Percentiles rank a stretch among this genome's conserved stretches.
phyloP scores from a whole-genome alignment of 2,329 filamentous ascomycete species.

The Chaetomiaceae sp. region DNA sequence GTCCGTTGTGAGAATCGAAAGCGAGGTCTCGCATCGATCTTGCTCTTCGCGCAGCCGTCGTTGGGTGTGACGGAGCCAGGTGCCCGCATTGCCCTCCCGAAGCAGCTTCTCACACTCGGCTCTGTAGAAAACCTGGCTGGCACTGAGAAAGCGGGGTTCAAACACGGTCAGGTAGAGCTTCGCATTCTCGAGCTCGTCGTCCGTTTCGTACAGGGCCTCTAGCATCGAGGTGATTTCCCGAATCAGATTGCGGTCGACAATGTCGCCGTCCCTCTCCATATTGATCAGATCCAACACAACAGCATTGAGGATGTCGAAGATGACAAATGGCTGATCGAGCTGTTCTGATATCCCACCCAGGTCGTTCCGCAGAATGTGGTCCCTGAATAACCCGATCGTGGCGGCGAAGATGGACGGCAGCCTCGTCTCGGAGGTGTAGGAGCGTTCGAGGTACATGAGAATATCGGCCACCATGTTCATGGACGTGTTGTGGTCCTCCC shows the following conservation, averaged over 20 bases:
- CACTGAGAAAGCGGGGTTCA: constrained; percentile 69
- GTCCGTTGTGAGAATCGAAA: constrained; percentile 65
- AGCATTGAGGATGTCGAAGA: constrained; percentile 71
- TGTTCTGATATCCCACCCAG: constrained; percentile 40
- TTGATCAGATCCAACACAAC: constrained; percentile 87
- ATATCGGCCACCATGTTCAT: constrained; percentile 98
- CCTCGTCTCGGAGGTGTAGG: constrained; percentile 66
- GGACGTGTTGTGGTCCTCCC: constrained; percentile 84
- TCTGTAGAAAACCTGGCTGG: constrained; percentile 69
- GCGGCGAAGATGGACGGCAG: constrained; percentile 76
- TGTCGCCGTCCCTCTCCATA: constrained; percentile 86
- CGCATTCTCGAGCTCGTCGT: constrained; percentile 69
- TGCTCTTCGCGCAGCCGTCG: constrained; percentile 74
- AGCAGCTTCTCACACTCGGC: constrained; percentile 70
- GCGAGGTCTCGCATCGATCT: constrained; percentile 75
- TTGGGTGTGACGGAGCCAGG: constrained; percentile 74
- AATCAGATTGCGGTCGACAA: constrained; percentile 77
- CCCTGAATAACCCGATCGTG: constrained; percentile 82
- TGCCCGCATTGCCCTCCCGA: constrained; percentile 70
- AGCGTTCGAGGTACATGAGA: constrained; percentile 94
- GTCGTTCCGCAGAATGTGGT: constrained; percentile 68
- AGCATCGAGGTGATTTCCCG: constrained; percentile 86
- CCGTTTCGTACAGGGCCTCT: constrained; percentile 77
- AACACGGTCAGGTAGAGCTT: constrained; percentile 83
- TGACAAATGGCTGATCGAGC: constrained; percentile 33